phyloP scores from a whole-genome alignment of 2,329 filamentous ascomycete genomes.

The Graphilbum sp. region DNA sequence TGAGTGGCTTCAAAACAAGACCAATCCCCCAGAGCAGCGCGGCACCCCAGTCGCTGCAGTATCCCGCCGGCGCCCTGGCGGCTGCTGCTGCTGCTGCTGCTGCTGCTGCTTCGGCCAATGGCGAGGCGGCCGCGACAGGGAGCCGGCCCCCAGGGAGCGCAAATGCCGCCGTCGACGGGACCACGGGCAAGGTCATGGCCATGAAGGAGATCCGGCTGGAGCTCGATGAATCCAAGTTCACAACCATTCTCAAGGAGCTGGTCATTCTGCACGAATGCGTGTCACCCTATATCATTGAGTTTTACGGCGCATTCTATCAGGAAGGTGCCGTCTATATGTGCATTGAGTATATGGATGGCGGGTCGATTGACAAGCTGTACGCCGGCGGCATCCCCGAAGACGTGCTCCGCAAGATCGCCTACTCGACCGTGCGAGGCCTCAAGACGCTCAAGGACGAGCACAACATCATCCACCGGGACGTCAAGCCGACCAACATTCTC shows the following conservation, averaged over 20 bases:
- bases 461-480: constrained; percentile 97
- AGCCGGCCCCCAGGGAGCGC: background rate
- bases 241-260: constrained; percentile 92
- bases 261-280: constrained; percentile 91
- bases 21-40: background rate
- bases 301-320: constrained; percentile 97
- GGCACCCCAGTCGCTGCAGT: background rate
- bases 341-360: constrained; percentile 98
- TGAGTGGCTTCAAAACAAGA: constrained; percentile 29
- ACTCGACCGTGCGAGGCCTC: constrained; percentile 77
- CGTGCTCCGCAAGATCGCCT: constrained; percentile 77
- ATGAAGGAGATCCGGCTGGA: constrained; percentile 98
- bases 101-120: background rate
- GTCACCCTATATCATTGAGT: constrained; percentile 94
- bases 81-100: background rate
- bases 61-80: constrained; percentile 4
- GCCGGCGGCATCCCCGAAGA: constrained; percentile 76
- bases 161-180: constrained; percentile 19
- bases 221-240: constrained; percentile 90
- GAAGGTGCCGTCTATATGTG: constrained; percentile 98
- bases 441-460: constrained; percentile 94
- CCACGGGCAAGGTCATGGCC: constrained; percentile 76
- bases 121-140: background rate
- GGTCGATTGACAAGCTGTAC: constrained; percentile 94
- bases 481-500: constrained; percentile 97